A percentile compares a stretch with the other conserved stretches of the same genome.
Conservation (phyloP, 1,284 basidiomycete genomes). For the Schizopora paradoxa region DNA sequence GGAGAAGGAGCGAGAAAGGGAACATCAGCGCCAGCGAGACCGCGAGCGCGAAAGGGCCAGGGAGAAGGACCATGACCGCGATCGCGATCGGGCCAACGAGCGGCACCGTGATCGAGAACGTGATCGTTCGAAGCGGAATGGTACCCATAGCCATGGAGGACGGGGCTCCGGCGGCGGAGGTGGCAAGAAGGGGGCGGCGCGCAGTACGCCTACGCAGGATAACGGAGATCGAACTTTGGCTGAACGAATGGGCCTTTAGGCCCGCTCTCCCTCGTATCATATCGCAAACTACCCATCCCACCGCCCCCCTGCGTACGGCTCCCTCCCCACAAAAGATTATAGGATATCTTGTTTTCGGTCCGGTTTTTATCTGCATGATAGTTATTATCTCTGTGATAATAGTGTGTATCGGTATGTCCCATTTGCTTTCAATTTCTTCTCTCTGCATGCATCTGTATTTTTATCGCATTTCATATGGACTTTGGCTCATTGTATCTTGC, state of each 20-base stretch:
- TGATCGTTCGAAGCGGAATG: constrained; percentile 33
- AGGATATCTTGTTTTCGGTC: constrained; percentile 11
- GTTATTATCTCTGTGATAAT: constrained; percentile 16
- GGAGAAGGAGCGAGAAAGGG: constrained; percentile 30
- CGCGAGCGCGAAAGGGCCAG: constrained; percentile 23
- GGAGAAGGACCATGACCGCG: constrained; percentile 29
- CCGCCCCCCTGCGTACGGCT: no score
- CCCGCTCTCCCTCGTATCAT: background rate
- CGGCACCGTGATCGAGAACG: constrained; percentile 14
- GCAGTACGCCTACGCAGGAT: constrained; percentile 28
- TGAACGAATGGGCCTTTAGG: constrained; percentile 67
- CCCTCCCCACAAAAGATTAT: no score
- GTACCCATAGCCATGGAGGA: constrained; percentile 24
- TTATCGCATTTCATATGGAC: constrained; percentile 1
- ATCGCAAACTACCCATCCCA: no score
- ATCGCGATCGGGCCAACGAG: constrained; percentile 26
- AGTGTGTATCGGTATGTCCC: constrained; percentile 16
- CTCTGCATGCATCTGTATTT: constrained; percentile 1
- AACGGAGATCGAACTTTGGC: constrained; percentile 71
- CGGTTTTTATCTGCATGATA: constrained; percentile 5
- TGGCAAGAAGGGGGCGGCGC: constrained; percentile 27
- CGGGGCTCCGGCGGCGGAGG: constrained; percentile 20
- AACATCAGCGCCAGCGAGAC: constrained; percentile 27
- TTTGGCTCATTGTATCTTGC: no score
- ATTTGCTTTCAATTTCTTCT: constrained; percentile 6